Conservation (phyloP, 1,284 basidiomycete genomes). For the Sporisorium iseilematis-ciliati region DNA sequence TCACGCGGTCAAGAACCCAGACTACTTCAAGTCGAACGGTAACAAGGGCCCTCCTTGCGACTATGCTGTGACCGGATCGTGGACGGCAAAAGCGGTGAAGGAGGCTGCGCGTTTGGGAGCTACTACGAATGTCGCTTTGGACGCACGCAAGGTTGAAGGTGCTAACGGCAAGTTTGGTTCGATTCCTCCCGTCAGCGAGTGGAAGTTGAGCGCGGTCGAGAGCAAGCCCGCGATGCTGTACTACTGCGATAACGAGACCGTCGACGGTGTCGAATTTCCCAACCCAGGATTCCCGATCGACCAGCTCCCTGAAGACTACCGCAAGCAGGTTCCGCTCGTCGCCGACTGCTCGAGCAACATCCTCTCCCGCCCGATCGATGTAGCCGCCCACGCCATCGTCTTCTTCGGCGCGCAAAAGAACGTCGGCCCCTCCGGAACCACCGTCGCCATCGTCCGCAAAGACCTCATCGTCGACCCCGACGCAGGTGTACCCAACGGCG, state of each 20-base stretch:
- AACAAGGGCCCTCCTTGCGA: slow-evolving; percentile 62
- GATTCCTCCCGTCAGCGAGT: slow-evolving; percentile 81
- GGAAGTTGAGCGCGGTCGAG: slow-evolving; percentile 77
- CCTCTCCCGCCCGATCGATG: slow-evolving; percentile 91
- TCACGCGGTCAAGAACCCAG: slow-evolving; percentile 61
- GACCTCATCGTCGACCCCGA: slow-evolving; percentile 75
- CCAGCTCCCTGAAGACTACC: slow-evolving; percentile 75
- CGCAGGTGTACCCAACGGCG: slow-evolving; percentile 67
- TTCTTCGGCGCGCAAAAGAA: slow-evolving; percentile 99
- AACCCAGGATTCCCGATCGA: slow-evolving; percentile 86
- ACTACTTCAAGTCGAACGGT: slow-evolving; percentile 49
- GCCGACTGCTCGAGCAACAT: slow-evolving; percentile 97
- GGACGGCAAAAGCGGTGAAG: slow-evolving; percentile 66
- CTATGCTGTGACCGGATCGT: slow-evolving; percentile 66
- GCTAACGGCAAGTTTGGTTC: slow-evolving; percentile 76
- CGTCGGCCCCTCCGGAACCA: slow-evolving; percentile 92
- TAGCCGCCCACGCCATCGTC: slow-evolving; percentile 81
- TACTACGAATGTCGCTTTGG: slow-evolving; percentile 56
- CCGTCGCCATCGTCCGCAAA: slow-evolving; percentile 90
- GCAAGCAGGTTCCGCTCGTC: slow-evolving; percentile 80
- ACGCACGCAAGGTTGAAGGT: slow-evolving; percentile 53
- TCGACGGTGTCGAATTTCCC: slow-evolving; percentile 93
- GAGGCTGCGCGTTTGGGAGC: slow-evolving; percentile 62
- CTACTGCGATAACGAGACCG: slow-evolving; percentile 99
- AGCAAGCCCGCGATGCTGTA: slow-evolving; percentile 87